A percentile compares a stretch with the other conserved stretches of the same genome.
These are phyloP conservation scores for Rickenella mellea DNA, from an alignment of 768 basidiomycete species.

Conservation along the genomic window DNA sequence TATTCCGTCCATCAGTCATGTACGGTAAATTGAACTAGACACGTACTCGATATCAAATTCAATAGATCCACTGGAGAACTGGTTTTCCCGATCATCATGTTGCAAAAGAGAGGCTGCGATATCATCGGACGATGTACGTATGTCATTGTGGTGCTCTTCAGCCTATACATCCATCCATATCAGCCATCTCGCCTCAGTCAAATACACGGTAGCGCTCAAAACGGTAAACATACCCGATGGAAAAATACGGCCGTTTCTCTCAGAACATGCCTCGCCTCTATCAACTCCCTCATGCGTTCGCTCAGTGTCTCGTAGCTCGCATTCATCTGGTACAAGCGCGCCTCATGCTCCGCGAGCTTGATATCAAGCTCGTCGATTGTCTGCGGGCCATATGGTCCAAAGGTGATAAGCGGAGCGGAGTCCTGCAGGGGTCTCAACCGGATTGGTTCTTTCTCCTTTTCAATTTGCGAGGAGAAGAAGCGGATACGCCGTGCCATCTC, in stretches of 20 bases:
- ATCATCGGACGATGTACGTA: conserved; percentile 86
- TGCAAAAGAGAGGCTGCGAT: conserved; percentile 84
- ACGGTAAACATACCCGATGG: conserved; percentile 49
- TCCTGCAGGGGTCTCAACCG: conserved; percentile 76
- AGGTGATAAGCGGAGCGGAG: conserved; percentile 76
- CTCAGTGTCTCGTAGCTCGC: conserved; percentile 83
- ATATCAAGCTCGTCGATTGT: conserved; percentile 90
- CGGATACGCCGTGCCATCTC: conserved; percentile 94
- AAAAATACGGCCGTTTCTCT: conserved; percentile 96
- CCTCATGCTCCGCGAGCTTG: conserved; percentile 80
- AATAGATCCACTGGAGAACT: conserved; percentile 26
- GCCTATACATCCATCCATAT: conserved; percentile 37
- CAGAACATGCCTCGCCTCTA: conserved; percentile 92
- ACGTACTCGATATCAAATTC: conserved; percentile 86
- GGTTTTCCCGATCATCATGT: conserved; percentile 77
- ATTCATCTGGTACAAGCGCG: conserved; percentile 82
- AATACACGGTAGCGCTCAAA: conserved; percentile 7
- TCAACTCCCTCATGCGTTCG: conserved; percentile 74
- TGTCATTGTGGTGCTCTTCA: conserved; percentile 67
- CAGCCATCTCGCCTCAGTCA: background rate
- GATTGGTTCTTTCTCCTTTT: conserved; percentile 74
- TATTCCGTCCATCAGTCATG: conserved; percentile 16
- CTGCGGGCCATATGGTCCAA: conserved; percentile 88
- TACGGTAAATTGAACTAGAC: background rate
- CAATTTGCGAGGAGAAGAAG: conserved; percentile 81